A percentile compares a stretch with the other conserved stretches of the same genome.
phyloP scores from a whole-genome alignment of 2,329 filamentous ascomycete species.

The Colletotrichum destructivum region DNA sequence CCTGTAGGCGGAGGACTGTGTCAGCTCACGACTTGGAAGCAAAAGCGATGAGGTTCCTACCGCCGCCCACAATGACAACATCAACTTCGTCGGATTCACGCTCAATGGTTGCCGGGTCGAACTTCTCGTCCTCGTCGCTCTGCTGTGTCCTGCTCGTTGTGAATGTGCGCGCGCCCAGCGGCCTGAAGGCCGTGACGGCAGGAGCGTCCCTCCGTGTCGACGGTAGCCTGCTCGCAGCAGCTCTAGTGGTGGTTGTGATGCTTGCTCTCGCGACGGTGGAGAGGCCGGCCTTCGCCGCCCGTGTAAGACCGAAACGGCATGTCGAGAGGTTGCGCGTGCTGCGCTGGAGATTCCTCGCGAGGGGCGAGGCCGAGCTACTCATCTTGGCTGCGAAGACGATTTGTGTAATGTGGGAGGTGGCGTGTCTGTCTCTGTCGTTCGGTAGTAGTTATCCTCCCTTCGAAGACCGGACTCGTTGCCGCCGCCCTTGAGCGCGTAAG shows the following conservation, averaged over 20 bases:
- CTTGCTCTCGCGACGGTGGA: constrained; percentile 28
- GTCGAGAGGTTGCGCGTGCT: constrained; percentile 52
- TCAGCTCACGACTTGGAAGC: neutral
- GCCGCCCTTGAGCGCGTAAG: constrained; percentile 1
- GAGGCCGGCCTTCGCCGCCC: constrained; percentile 35
- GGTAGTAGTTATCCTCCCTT: neutral
- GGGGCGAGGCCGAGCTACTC: constrained; percentile 47
- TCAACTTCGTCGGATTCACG: constrained; percentile 95
- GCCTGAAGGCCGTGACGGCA: constrained; percentile 26
- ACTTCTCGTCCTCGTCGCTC: constrained; percentile 63
- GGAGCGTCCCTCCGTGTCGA: constrained; percentile 12
- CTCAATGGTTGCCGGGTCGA: constrained; percentile 80
- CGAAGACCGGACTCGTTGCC: neutral
- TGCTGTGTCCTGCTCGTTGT: constrained; percentile 34
- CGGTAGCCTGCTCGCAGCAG: constrained; percentile 8
- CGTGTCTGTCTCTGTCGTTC: neutral
- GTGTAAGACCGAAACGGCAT: constrained; percentile 48
- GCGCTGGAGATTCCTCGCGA: constrained; percentile 58
- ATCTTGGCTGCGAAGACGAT: constrained; percentile 6
- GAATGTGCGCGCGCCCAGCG: constrained; percentile 37
- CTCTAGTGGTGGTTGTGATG: constrained; percentile 16
- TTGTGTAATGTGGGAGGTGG: neutral
- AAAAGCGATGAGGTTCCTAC: constrained; percentile 53
- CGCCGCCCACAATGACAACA: constrained; percentile 95
- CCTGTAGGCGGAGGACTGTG: constrained; percentile 58